A percentile compares a stretch with the other conserved stretches of the same genome.
Conservation (phyloP, 805 yeast genomes). For the Candida qinlingensis region DNA sequence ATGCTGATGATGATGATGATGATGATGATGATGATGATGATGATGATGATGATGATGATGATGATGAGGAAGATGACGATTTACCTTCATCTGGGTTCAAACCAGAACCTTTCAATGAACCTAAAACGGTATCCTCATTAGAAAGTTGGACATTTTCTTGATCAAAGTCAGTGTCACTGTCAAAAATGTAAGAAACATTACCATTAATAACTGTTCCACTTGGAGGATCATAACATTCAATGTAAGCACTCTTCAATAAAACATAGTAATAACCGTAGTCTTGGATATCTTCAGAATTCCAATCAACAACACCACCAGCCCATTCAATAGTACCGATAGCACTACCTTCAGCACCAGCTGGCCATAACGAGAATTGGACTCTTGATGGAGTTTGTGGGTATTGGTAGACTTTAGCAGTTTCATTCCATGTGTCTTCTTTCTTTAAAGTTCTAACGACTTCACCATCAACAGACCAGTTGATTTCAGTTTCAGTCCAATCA, state of each 20-base stretch:
- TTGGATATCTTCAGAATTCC: constrained; percentile 71
- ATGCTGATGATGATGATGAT: constrained; percentile 6
- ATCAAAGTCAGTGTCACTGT: constrained; percentile 41
- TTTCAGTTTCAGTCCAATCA: constrained; percentile 74
- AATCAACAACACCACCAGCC: constrained; percentile 86
- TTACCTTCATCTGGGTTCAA: constrained; percentile 43
- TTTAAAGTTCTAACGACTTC: constrained; percentile 56
- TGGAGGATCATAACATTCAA: constrained; percentile 75
- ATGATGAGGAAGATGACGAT: constrained; percentile 14
- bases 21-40: constrained; percentile 14
- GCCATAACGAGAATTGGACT: constrained; percentile 73
- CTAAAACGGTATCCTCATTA: constrained; percentile 55
- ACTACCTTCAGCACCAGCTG: constrained; percentile 54
- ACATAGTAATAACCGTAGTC: constrained; percentile 81
- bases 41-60: constrained; percentile 13
- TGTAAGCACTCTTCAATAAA: constrained; percentile 49
- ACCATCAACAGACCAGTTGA: constrained; percentile 75
- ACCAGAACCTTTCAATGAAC: constrained; percentile 60
- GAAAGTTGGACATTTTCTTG: constrained; percentile 53
- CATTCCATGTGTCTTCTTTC: constrained; percentile 55
- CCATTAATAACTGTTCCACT: constrained; percentile 40
- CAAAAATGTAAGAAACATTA: constrained; percentile 48
- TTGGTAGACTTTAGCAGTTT: constrained; percentile 48
- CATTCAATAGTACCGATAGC: constrained; percentile 65
- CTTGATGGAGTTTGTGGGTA: constrained; percentile 75